Evolutionary conservation across 2,329 filamentous ascomycete species (phyloP).

Genomic region (Nemania serpens): DNA sequence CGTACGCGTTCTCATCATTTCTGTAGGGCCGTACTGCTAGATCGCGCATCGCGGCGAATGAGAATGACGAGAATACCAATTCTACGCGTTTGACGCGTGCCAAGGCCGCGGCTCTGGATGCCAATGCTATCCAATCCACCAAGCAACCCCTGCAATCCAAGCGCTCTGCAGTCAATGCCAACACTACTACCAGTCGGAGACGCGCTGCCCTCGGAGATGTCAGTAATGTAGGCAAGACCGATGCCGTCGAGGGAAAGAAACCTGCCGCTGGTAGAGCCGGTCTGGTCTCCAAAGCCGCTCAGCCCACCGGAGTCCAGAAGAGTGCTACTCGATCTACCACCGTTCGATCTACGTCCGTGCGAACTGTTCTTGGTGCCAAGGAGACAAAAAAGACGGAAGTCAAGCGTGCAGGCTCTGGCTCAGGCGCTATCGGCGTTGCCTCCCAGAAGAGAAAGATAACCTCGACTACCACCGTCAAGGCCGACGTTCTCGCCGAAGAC

Average conservation of each 20-base stretch:
- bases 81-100: conserved; percentile 89
- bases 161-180: conserved; percentile 60
- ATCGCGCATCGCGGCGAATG: conserved; percentile 79
- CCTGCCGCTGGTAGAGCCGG: conserved; percentile 61
- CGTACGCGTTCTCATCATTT: conserved; percentile 16
- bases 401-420: conserved; percentile 76
- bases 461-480: conserved; percentile 60
- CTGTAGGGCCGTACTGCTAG: conserved; percentile 69
- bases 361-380: conserved; percentile 68
- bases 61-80: conserved; percentile 88
- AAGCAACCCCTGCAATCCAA: conserved; percentile 73
- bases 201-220: conserved; percentile 89
- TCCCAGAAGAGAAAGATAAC: conserved; percentile 70
- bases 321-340: conserved; percentile 58
- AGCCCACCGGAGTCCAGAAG: conserved; percentile 84
- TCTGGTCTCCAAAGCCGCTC: conserved; percentile 78
- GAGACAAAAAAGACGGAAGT: conserved; percentile 70
- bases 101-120: conserved; percentile 76
- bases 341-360: conserved; percentile 65
- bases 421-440: conserved; percentile 65
- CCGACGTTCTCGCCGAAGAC: conserved; percentile 63
- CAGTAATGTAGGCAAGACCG: conserved; percentile 88
- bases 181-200: conserved; percentile 63
- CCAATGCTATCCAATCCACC: conserved; percentile 62
- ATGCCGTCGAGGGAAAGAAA: conserved; percentile 77